phyloP scores from a whole-genome alignment of 2,329 filamentous ascomycete genomes.

The Colletotrichum eleusines region DNA sequence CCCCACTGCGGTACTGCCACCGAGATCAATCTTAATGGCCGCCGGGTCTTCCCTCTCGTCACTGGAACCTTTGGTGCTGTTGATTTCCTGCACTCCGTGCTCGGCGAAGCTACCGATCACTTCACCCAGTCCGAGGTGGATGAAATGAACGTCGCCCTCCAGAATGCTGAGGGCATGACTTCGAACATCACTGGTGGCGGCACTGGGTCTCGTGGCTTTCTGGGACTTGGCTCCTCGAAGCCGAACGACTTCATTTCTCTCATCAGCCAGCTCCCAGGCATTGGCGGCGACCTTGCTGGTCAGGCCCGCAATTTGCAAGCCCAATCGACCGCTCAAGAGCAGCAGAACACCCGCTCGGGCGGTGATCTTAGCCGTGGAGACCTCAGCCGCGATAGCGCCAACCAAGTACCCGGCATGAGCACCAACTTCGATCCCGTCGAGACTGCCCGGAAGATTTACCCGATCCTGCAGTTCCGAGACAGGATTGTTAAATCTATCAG shows the following conservation, averaged over 20 bases:
- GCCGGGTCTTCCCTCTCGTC: slow-evolving; percentile 78
- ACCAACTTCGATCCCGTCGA: slow-evolving; percentile 82
- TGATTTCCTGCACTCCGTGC: slow-evolving; percentile 85
- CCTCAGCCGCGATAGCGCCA: slow-evolving; percentile 59
- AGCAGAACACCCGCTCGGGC: slow-evolving; percentile 51
- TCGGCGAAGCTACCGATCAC: slow-evolving; percentile 81
- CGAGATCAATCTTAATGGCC: slow-evolving; percentile 74
- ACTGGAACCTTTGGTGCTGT: slow-evolving; percentile 84
- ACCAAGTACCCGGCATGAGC: slow-evolving; percentile 80
- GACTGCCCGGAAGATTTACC: slow-evolving; percentile 86
- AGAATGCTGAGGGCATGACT: slow-evolving; percentile 70
- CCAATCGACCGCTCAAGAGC: slow-evolving; percentile 72
- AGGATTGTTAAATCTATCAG: slow-evolving; percentile 91
- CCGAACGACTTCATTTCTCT: slow-evolving; percentile 76
- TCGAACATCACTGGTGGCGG: slow-evolving; percentile 47
- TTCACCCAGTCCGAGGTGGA: slow-evolving; percentile 89
- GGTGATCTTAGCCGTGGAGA: slow-evolving; percentile 51
- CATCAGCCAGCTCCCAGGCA: slow-evolving; percentile 79
- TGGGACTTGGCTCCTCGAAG: slow-evolving; percentile 52
- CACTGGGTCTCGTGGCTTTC: slow-evolving; percentile 56
- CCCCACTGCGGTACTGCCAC: slow-evolving; percentile 77
- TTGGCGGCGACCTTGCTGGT: slow-evolving; percentile 73
- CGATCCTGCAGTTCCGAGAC: slow-evolving; percentile 93
- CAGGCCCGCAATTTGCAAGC: slow-evolving; percentile 75
- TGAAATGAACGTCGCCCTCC: slow-evolving; percentile 80